Evolutionary conservation across 108 stramenopile species (phyloP).

Genomic region (Cyclotella choctawhatcheeana): DNA sequence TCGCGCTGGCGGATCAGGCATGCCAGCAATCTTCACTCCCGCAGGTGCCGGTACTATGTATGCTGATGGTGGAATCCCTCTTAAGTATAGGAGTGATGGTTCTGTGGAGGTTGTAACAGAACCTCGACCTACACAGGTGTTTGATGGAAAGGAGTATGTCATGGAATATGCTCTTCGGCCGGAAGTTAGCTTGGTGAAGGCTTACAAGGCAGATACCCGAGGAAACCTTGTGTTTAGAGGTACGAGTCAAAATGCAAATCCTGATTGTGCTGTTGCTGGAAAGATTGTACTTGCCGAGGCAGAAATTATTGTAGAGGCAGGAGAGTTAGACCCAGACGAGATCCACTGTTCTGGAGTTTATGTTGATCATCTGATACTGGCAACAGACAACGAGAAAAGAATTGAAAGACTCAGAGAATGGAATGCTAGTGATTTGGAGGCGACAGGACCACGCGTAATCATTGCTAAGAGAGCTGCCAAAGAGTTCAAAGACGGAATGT

Average conservation of each 20-base stretch:
- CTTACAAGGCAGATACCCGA: conserved; percentile 86
- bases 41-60: conserved; percentile 92
- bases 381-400: conserved; percentile 81
- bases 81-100: conserved; percentile 84
- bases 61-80: conserved; percentile 89
- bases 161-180: conserved; percentile 88
- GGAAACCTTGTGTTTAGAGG: conserved; percentile 94
- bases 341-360: conserved; percentile 92
- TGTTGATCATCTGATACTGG: conserved; percentile 85
- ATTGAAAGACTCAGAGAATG: conserved; percentile 83
- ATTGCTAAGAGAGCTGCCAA: conserved; percentile 89
- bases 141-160: conserved; percentile 87
- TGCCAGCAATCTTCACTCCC: conserved; percentile 94
- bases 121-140: conserved; percentile 71
- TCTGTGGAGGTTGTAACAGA: conserved; percentile 60
- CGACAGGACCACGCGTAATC: conserved; percentile 71
- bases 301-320: conserved; percentile 89
- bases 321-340: conserved; percentile 85
- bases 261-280: conserved; percentile 91
- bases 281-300: conserved; percentile 85
- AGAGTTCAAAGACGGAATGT: conserved; percentile 94
- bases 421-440: conserved; percentile 37
- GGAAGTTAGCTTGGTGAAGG: conserved; percentile 88
- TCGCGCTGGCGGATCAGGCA: conserved; percentile 86
- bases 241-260: conserved; percentile 91